A percentile compares a stretch with the other conserved stretches of the same genome.
phyloP scores from a whole-genome alignment of 2,329 filamentous ascomycete species.

The Sarocladiaceae sp. region DNA sequence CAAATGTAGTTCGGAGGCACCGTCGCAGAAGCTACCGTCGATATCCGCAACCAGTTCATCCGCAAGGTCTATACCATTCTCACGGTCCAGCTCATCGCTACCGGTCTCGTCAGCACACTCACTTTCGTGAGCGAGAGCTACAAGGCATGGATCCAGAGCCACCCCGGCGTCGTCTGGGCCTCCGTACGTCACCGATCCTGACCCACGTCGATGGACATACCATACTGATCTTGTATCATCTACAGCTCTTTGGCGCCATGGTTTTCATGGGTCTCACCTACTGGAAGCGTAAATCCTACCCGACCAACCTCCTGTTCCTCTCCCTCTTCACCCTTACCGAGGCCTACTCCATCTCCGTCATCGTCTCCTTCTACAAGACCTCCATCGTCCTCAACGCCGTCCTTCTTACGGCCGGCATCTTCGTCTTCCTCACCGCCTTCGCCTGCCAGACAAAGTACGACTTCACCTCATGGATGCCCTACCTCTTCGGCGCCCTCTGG shows the following conservation, averaged over 20 bases:
- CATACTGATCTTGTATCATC: neutral
- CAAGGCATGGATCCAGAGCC: slow-evolving; percentile 77
- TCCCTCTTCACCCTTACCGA: slow-evolving; percentile 84
- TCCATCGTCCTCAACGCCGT: slow-evolving; percentile 85
- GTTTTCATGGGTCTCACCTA: slow-evolving; percentile 81
- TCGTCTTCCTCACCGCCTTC: slow-evolving; percentile 74
- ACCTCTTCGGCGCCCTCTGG: slow-evolving; percentile 88
- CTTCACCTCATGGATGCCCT: slow-evolving; percentile 95
- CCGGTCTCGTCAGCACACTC: slow-evolving; percentile 70
- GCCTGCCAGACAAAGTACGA: slow-evolving; percentile 98
- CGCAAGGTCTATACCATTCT: slow-evolving; percentile 98
- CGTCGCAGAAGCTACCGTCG: slow-evolving; percentile 87
- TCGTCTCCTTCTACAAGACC: slow-evolving; percentile 84
- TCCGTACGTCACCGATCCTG: slow-evolving; percentile 49
- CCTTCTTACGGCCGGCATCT: slow-evolving; percentile 78
- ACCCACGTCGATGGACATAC: neutral
- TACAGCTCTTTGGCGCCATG: slow-evolving; percentile 68
- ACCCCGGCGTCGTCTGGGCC: slow-evolving; percentile 78
- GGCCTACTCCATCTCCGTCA: slow-evolving; percentile 87
- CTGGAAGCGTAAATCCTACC: slow-evolving; percentile 95
- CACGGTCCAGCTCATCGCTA: slow-evolving; percentile 87
- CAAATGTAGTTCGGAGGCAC: slow-evolving; percentile 74
- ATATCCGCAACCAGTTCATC: slow-evolving; percentile 94
- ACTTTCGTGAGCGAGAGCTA: slow-evolving; percentile 81
- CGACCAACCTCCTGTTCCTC: slow-evolving; percentile 90